Evolutionary conservation across 1,284 basidiomycete genomes (phyloP), one percentile per base, ranked within the genome.

Genomic region (Apiotrichum domesticum): DNA sequence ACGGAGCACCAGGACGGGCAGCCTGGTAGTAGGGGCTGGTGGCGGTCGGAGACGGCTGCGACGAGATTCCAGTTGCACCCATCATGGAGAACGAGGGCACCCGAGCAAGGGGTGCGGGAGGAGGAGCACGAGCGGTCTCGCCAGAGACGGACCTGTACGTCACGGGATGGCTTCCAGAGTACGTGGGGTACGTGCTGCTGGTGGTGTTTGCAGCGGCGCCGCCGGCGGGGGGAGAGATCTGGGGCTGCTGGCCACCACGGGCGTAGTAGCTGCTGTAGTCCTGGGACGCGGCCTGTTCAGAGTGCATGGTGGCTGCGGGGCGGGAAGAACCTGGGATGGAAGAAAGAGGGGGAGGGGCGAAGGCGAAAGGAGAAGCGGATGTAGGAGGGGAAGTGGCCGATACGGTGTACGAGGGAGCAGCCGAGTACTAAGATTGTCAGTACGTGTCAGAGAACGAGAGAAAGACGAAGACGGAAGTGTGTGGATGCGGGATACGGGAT

Each of bases 301-400:
- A 65, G 51, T 72, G 67, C 44, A 67, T 57, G 11, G 63, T 55
- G 21, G 67, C n/a, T 42, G 41, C 8, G 34, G 49, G 49, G 52
- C 69, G 67, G 8, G 66, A 62, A 5, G 65, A 59, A 15, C 61
- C 52, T n/a, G 61, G 61, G 15, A 62, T 43, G 6, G 63, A 63
- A 0, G 65, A 70, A 11, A 72, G 66, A 6, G 72, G 70, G 13
- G 72, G 71, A 21, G 72, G 71, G 6, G 68, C 70, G 57, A 73
- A 74, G 9, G 72, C 71, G 44, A 74, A 73, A 14, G 72, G 72
- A 14, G 70, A 72, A 7, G 71, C 65, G 1, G 69, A 67, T 3
- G 63, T 48, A 33, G 70, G 64, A 6, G 70, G 66, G 2, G 70
- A 70, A 29, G 44, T 37, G 3, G 57, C 48, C 10, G 45, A 39